Percentiles rank a stretch among this genome's conserved stretches.
Evolutionary conservation across 2,329 filamentous ascomycete genomes (phyloP).

Genomic region (Hortaea werneckii): DNA sequence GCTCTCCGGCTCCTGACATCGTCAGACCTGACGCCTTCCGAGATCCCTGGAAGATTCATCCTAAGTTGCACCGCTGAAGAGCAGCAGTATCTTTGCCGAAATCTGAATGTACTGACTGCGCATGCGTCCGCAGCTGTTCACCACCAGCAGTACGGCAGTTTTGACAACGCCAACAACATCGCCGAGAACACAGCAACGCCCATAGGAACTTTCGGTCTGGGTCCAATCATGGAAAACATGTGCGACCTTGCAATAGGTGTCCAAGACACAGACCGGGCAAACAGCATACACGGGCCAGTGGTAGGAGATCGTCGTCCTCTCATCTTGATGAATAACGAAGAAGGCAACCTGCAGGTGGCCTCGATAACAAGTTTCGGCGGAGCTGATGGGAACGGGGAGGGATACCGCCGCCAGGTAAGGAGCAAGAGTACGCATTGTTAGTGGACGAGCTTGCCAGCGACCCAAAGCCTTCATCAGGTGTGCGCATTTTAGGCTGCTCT

Average conservation of each 20-base stretch:
- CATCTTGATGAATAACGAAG: not conserved
- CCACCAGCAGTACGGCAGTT: not conserved
- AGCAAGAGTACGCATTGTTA: not conserved
- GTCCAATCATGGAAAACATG: not conserved
- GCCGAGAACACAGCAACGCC: not conserved
- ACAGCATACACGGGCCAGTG: not conserved
- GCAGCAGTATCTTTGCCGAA: not conserved
- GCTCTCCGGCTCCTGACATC: not conserved
- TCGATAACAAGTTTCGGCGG: not conserved
- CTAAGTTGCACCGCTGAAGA: not conserved
- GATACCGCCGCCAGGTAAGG: not conserved
- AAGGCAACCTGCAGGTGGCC: not conserved
- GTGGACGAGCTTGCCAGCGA: not conserved
- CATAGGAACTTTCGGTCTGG: not conserved
- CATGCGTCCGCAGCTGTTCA: not conserved
- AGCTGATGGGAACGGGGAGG: not conserved
- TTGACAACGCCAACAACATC: not conserved
- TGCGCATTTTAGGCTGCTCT: too few relatives aligned
- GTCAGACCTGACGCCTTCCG: not conserved
- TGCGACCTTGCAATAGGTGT: not conserved
- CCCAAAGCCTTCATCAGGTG: too few relatives aligned
- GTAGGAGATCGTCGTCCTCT: not conserved
- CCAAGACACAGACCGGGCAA: not conserved
- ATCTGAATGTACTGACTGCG: not conserved
- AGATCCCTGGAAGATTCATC: not conserved